Evolutionary conservation across 768 basidiomycete genomes (phyloP).

Genomic region (Collybiopsis luxurians): DNA sequence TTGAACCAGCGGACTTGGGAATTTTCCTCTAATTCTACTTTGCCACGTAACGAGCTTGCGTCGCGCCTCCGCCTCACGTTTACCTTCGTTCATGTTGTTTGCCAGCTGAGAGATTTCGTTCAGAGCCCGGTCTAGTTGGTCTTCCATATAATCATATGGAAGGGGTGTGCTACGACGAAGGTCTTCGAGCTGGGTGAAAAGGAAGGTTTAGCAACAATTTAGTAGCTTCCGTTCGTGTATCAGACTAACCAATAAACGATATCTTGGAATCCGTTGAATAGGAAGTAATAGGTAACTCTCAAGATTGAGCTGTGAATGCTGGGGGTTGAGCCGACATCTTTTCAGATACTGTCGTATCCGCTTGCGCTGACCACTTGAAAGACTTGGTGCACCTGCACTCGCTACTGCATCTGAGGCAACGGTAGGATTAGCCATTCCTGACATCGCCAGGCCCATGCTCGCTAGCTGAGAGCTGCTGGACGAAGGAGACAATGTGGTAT

Average conservation of each 20-base stretch:
- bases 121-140: slow-evolving; percentile 82
- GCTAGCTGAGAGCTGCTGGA: slow-evolving; percentile 63
- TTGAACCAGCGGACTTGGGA: slow-evolving; percentile 96
- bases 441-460: slow-evolving; percentile 56
- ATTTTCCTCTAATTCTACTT: slow-evolving; percentile 82
- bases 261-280: slow-evolving; percentile 96
- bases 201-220: not conserved
- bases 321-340: slow-evolving; percentile 83
- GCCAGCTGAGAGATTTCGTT: slow-evolving; percentile 87
- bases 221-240: not conserved
- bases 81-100: slow-evolving; percentile 97
- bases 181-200: slow-evolving; percentile 69
- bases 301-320: slow-evolving; percentile 90
- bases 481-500: slow-evolving; percentile 49
- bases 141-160: slow-evolving; percentile 67
- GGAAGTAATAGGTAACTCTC: slow-evolving; percentile 94
- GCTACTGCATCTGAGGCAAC: slow-evolving; percentile 38
- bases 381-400: slow-evolving; percentile 44
- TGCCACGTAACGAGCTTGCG: slow-evolving; percentile 91
- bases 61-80: slow-evolving; percentile 91
- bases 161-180: slow-evolving; percentile 85
- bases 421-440: slow-evolving; percentile 46
- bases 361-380: slow-evolving; percentile 81
- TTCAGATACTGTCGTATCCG: slow-evolving; percentile 89
- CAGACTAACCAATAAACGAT: slow-evolving; percentile 77